Conservation (phyloP, 495 filamentous ascomycete genomes). For the Daldinia concentrica region DNA sequence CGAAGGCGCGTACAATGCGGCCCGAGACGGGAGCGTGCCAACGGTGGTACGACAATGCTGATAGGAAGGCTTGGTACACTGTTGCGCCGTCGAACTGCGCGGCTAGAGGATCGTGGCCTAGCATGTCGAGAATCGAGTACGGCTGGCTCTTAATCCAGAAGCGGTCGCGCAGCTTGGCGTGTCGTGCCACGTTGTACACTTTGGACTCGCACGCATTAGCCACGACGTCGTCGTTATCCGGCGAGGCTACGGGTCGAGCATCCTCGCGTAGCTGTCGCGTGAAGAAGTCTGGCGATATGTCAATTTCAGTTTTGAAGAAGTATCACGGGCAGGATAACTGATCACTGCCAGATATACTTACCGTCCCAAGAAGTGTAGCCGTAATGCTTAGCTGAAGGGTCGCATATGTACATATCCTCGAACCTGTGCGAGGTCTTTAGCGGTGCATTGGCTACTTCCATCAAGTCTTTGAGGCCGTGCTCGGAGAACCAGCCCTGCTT, state of each 20-base stretch:
- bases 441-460: conserved; percentile 59
- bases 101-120: conserved; percentile 61
- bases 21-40: conserved; percentile 75
- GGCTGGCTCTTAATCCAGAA: conserved; percentile 80
- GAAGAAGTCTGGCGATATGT: conserved; percentile 66
- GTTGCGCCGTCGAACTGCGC: conserved; percentile 67
- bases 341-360: conserved; percentile 28
- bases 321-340: background rate
- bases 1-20: conserved; percentile 62
- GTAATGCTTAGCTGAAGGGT: conserved; percentile 58
- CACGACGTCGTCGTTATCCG: conserved; percentile 64
- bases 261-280: conserved; percentile 65
- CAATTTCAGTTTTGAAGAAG: background rate
- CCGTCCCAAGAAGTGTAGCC: conserved; percentile 78
- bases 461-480: conserved; percentile 54
- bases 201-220: conserved; percentile 73
- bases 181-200: conserved; percentile 56
- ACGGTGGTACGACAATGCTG: conserved; percentile 71
- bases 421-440: conserved; percentile 56
- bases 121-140: conserved; percentile 71
- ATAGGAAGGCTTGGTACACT: conserved; percentile 74
- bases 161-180: conserved; percentile 57
- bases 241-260: conserved; percentile 66
- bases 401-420: conserved; percentile 62
- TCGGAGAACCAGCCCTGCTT: conserved; percentile 70